Conservation (phyloP, 2,329 filamentous ascomycete genomes). For the Exophiala calicioides region DNA sequence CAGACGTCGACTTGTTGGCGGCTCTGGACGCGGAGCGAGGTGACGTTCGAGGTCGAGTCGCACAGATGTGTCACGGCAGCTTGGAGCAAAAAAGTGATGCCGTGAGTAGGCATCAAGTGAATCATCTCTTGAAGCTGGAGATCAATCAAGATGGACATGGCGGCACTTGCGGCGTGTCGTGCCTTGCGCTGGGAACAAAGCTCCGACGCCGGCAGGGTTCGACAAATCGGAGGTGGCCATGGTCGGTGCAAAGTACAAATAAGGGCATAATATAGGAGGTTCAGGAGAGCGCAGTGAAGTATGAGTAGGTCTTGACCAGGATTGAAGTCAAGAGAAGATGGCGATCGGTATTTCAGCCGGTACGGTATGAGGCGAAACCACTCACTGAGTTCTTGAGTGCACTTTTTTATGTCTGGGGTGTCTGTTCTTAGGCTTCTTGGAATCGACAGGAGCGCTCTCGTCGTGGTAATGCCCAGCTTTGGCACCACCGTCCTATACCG, state of each 20-base stretch:
- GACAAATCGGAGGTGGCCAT: slow-evolving; percentile 47
- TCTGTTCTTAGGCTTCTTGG: not conserved
- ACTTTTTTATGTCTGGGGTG: not conserved
- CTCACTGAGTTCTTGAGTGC: slow-evolving; percentile 2
- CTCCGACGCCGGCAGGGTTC: slow-evolving; percentile 4
- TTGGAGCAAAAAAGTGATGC: slow-evolving; percentile 9
- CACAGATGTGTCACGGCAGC: slow-evolving; percentile 5
- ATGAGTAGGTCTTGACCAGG: slow-evolving; percentile 35
- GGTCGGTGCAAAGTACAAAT: slow-evolving; percentile 89
- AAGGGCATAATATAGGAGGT: slow-evolving; percentile 92
- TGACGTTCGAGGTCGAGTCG: slow-evolving; percentile 5
- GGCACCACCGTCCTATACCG: slow-evolving; percentile 6
- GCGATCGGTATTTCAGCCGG: slow-evolving; percentile 1
- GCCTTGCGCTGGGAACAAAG: slow-evolving; percentile 12
- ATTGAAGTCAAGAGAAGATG: slow-evolving; percentile 4
- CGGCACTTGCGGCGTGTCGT: slow-evolving; percentile 9
- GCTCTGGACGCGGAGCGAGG: slow-evolving; percentile 1
- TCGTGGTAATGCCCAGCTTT: slow-evolving; percentile 7
- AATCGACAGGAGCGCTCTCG: slow-evolving; percentile 3
- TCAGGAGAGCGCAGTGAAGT: slow-evolving; percentile 79
- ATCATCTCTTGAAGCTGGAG: slow-evolving; percentile 12
- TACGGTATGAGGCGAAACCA: slow-evolving; percentile 5
- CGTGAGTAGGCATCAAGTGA: slow-evolving; percentile 10
- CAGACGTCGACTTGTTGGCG: slow-evolving; percentile 6
- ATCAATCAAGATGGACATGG: slow-evolving; percentile 7